phyloP scores from a whole-genome alignment of 1,139 yeast genomes.

The Blastobotrys petasosporus region DNA sequence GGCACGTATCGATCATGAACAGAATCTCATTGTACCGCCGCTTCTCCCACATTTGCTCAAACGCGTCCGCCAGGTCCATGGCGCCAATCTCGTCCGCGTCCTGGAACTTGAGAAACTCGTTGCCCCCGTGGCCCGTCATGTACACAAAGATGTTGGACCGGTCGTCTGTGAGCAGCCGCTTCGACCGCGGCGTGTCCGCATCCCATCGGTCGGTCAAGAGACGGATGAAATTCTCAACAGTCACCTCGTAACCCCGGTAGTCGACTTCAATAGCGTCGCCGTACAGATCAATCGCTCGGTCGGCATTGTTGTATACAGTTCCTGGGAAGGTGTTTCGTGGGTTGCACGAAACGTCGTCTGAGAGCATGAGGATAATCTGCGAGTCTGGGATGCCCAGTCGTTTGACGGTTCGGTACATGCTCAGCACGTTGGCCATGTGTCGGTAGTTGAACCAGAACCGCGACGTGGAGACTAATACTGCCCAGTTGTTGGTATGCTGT shows the following conservation, averaged over 20 bases:
- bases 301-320: slow-evolving; percentile 88
- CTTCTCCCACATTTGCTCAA: slow-evolving; percentile 95
- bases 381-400: slow-evolving; percentile 96
- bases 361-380: slow-evolving; percentile 89
- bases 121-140: slow-evolving; percentile 98
- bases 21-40: slow-evolving; percentile 89
- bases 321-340: slow-evolving; percentile 96
- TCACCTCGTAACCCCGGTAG: slow-evolving; percentile 95
- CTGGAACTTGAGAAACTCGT: slow-evolving; percentile 92
- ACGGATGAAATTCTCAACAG: slow-evolving; percentile 91
- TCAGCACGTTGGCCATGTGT: slow-evolving; percentile 94
- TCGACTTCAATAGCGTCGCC: slow-evolving; percentile 96
- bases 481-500: slow-evolving; percentile 36
- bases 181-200: slow-evolving; percentile 85
- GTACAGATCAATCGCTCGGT: slow-evolving; percentile 87
- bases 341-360: slow-evolving; percentile 96
- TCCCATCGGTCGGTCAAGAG: slow-evolving; percentile 93
- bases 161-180: slow-evolving; percentile 85
- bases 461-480: slow-evolving; percentile 91
- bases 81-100: slow-evolving; percentile 98
- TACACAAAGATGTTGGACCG: slow-evolving; percentile 89
- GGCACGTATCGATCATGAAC: slow-evolving; percentile 98
- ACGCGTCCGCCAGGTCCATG: slow-evolving; percentile 94
- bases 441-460: slow-evolving; percentile 97
- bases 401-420: slow-evolving; percentile 92